Conservation (phyloP, 805 yeast genomes). For the Kregervanrija pseudodelftensis region DNA sequence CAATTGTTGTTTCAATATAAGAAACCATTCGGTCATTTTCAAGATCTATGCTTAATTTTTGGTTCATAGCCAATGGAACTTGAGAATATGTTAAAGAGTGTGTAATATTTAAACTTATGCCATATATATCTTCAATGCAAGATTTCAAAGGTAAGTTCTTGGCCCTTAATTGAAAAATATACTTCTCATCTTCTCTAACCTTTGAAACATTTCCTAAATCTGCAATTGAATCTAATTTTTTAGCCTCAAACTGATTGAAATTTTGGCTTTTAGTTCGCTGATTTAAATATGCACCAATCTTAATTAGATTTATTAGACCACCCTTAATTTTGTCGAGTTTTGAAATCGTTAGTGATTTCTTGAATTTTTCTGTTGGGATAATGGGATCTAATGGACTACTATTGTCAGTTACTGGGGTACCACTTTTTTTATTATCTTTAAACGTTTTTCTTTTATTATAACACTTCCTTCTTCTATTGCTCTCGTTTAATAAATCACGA, state of each 20-base stretch:
- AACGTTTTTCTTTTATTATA: slow-evolving; percentile 20
- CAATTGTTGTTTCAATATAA: slow-evolving; percentile 19
- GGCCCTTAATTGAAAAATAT: slow-evolving; percentile 14
- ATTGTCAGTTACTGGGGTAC: not conserved
- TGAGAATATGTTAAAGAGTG: slow-evolving; percentile 23
- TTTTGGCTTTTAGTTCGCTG: not conserved
- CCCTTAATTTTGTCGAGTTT: not conserved
- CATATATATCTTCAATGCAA: slow-evolving; percentile 21
- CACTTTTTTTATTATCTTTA: slow-evolving; percentile 7
- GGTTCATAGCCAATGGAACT: slow-evolving; percentile 17
- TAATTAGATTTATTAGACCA: slow-evolving; percentile 5
- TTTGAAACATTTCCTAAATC: slow-evolving; percentile 16
- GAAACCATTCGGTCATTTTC: slow-evolving; percentile 24
- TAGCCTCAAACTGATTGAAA: not conserved
- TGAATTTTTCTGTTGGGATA: not conserved
- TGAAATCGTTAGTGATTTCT: slow-evolving; percentile 6
- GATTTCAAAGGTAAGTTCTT: slow-evolving; percentile 12
- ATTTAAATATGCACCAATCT: slow-evolving; percentile 9
- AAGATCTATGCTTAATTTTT: slow-evolving; percentile 15
- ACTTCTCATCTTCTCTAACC: slow-evolving; percentile 20
- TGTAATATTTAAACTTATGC: slow-evolving; percentile 8
- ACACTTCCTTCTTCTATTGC: slow-evolving; percentile 21
- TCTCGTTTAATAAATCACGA: slow-evolving; percentile 17
- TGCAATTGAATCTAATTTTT: slow-evolving; percentile 14
- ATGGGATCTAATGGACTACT: not conserved